Evolutionary conservation across 73 alveolate species (phyloP), one percentile per base, ranked within the genome.

Genomic region (Paramecium primaurelia): DNA sequence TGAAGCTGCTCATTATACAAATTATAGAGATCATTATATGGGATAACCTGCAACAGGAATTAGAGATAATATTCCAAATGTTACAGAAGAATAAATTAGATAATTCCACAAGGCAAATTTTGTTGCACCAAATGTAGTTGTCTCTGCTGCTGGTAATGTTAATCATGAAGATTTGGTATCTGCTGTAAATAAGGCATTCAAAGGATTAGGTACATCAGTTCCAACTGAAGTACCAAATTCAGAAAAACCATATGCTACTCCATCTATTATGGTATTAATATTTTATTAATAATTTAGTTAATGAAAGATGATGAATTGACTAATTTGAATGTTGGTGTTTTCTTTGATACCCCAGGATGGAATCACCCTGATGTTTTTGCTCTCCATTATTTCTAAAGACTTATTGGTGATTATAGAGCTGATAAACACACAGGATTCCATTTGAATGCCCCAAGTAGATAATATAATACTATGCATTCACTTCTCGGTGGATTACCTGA

Each of bases 241-340:
- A 22, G 96, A 96, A 58, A 91, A 89, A 75, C 95, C 99, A 59
- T 86, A 92, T 86, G 95, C 73, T 94, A 95, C 92, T 89, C 97
- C 97, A 38, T 92, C 99, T n/a, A 89, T 93, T 38, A 93, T 95
- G 80, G 77, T 64, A 64, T 32, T 18, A 14, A 40, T 14, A 40
- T 40, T 40, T 40, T 8, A 40, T 40, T 59, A 26, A 20, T 11
- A 5, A 25, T 26, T 0, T 59, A 59, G 77, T 59, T 86, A 88
- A 87, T 96, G 92, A 95, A 97, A 95, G 98, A 96, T 73, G 98
- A 96, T 86, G 98, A 96, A 86, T 93, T 96, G 95, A 54, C 88
- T 44, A 96, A 96, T 93, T 92, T 95, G 8, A 96, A 96, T 92
- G 97, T 95, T 38, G 97, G 95, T 25, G 97, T 96, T 20, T 94